phyloP scores from a whole-genome alignment of 305 asterid species.

The Lippia alba region DNA sequence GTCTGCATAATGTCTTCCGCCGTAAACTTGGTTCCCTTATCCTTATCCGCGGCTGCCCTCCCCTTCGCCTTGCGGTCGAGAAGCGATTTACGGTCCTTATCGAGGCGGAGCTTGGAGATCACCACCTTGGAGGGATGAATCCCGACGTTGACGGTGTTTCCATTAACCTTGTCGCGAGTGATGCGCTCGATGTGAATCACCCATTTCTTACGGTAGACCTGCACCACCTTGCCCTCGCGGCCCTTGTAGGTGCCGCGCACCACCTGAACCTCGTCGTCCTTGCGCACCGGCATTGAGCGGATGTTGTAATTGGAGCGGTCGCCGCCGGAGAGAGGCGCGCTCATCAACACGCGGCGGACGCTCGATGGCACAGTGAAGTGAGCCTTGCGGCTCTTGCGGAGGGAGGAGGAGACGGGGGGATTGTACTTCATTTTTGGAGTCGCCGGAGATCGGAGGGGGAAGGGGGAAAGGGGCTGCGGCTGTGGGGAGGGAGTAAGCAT shows the following conservation, averaged over 20 bases:
- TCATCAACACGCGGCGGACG: constrained; percentile 78
- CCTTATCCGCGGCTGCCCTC: constrained; percentile 77
- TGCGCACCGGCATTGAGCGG: constrained; percentile 82
- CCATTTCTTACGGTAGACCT: constrained; percentile 87
- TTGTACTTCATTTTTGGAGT: constrained; percentile 70
- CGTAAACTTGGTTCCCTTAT: constrained; percentile 79
- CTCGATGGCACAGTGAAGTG: constrained; percentile 89
- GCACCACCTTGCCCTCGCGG: constrained; percentile 82
- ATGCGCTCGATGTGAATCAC: constrained; percentile 83
- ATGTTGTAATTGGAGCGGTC: constrained; percentile 71
- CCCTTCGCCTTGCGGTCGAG: constrained; percentile 86
- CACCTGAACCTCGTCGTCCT: constrained; percentile 87
- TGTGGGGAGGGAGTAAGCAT: not conserved
- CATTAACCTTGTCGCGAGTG: constrained; percentile 82
- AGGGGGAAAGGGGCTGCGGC: constrained; percentile 12
- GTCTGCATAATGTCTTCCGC: constrained; percentile 77
- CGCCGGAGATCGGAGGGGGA: constrained; percentile 18
- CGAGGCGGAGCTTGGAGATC: constrained; percentile 72
- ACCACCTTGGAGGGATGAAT: constrained; percentile 72
- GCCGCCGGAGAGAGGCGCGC: constrained; percentile 72
- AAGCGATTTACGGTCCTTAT: constrained; percentile 77
- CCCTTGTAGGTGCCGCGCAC: constrained; percentile 88
- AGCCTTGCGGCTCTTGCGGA: constrained; percentile 87
- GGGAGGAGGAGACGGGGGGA: constrained; percentile 77
- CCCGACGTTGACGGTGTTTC: constrained; percentile 81